A percentile compares a stretch with the other conserved stretches of the same genome.
Evolutionary conservation across 2,329 filamentous ascomycete species (phyloP).

Genomic region (Acephala macrosclerotiorum): DNA sequence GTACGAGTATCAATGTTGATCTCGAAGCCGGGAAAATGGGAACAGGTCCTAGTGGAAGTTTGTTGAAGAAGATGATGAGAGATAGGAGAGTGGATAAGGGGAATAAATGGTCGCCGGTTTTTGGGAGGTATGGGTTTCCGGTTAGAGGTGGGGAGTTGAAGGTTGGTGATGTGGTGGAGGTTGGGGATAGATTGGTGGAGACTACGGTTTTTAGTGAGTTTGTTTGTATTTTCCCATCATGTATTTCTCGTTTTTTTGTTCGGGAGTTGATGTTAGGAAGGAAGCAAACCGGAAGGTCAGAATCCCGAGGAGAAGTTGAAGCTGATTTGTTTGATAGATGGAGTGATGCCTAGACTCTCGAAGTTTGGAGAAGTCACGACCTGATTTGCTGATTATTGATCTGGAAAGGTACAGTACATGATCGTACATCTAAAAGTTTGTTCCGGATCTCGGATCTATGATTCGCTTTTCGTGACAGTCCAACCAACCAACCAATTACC

Average conservation of each 20-base stretch:
- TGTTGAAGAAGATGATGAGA: constrained; percentile 73
- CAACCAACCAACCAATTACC: background rate
- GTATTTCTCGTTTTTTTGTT: background rate
- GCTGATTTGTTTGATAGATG: constrained; percentile 12
- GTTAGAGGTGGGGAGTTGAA: constrained; percentile 43
- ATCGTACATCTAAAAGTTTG: background rate
- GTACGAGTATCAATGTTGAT: constrained; percentile 74
- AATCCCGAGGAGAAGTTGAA: background rate
- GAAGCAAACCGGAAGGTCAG: background rate
- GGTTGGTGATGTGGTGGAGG: constrained; percentile 55
- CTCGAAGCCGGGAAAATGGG: constrained; percentile 68
- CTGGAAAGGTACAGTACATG: no score
- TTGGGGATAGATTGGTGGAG: constrained; percentile 50
- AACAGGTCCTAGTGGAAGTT: constrained; percentile 61
- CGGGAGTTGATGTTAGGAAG: background rate
- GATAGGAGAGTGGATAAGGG: constrained; percentile 75
- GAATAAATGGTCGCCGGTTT: constrained; percentile 70
- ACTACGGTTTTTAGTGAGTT: constrained; percentile 55
- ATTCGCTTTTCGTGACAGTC: background rate
- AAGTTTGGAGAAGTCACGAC: background rate
- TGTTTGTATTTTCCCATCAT: no score
- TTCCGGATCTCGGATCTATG: background rate
- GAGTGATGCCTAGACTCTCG: constrained; percentile 19
- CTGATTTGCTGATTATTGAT: no score
- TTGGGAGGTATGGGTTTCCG: constrained; percentile 75